These are phyloP conservation scores for Triticum dicoccoides DNA, from an alignment of 176 grass and related monocot genomes.

Conservation along the genomic window DNA sequence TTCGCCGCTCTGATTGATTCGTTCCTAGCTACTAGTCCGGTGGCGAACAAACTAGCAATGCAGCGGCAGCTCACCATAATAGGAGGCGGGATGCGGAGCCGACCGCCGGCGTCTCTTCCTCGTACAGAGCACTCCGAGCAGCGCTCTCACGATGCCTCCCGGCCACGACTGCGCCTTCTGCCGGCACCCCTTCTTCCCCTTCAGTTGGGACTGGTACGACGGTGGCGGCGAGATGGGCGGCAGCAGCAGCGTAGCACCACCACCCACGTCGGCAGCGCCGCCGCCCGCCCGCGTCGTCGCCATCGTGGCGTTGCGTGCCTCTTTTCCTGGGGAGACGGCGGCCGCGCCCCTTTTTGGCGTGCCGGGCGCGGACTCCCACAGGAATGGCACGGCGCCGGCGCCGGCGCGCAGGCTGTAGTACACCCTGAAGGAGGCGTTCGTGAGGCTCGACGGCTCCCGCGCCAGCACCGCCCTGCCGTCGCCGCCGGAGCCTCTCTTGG, in stretches of 20 bases:
- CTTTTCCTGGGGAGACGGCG: background rate
- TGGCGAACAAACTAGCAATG: background rate
- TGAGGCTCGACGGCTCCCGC: constrained; percentile 34
- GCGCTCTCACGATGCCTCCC: constrained; percentile 13
- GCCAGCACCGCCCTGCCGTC: background rate
- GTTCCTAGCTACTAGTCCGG: background rate
- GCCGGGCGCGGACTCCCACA: constrained; percentile 51
- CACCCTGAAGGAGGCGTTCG: constrained; percentile 41
- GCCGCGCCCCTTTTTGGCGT: constrained; percentile 28
- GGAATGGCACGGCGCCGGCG: constrained; percentile 41
- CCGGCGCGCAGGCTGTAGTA: constrained; percentile 49
- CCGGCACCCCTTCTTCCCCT: background rate
- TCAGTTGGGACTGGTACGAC: constrained; percentile 14
- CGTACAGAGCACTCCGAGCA: constrained; percentile 17
- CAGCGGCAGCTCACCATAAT: background rate
- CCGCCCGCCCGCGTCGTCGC: too few species aligned
- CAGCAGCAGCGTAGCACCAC: background rate
- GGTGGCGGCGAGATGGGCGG: constrained; percentile 33
- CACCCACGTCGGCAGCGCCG: too few species aligned
- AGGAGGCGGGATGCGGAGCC: background rate
- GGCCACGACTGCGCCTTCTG: too few species aligned
- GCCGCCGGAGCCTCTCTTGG: background rate
- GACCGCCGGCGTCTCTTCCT: background rate
- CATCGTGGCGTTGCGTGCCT: too few species aligned
- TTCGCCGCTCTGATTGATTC: too few species aligned